These are phyloP conservation scores for Ogataea pini DNA, from an alignment of 805 yeast species.

Conservation along the genomic window DNA sequence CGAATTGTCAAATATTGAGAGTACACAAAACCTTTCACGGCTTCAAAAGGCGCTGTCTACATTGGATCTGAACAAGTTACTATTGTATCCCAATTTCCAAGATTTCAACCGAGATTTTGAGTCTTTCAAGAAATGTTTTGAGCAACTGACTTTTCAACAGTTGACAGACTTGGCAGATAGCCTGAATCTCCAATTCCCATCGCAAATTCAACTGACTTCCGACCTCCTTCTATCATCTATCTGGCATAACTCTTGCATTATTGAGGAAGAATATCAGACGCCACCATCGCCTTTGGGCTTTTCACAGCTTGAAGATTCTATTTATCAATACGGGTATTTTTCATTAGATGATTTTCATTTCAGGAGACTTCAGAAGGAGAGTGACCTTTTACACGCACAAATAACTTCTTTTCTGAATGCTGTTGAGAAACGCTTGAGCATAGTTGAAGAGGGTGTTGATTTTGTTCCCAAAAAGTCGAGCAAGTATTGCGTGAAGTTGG, in stretches of 20 bases:
- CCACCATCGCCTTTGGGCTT: not conserved
- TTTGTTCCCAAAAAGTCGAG: conserved; percentile 9
- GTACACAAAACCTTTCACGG: no score
- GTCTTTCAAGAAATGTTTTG: conserved; percentile 3
- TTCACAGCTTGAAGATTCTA: not conserved
- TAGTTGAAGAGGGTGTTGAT: not conserved
- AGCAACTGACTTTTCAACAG: conserved; percentile 1
- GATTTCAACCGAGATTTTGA: conserved; percentile 4
- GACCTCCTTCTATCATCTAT: conserved; percentile 20
- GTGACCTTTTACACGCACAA: not conserved
- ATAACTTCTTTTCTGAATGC: not conserved
- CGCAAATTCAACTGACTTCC: conserved; percentile 5
- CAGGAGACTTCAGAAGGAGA: conserved; percentile 1
- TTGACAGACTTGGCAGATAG: conserved; percentile 4
- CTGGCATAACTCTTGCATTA: conserved; percentile 15
- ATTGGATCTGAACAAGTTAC: conserved; percentile 3
- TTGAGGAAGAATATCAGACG: not conserved
- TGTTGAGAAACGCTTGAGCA: conserved; percentile 6
- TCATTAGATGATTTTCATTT: conserved; percentile 11
- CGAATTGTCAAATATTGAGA: no score
- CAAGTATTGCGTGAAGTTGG: conserved; percentile 12
- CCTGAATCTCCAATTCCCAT: conserved; percentile 8
- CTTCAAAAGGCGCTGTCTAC: conserved; percentile 4
- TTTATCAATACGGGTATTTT: not conserved
- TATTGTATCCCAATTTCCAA: conserved; percentile 9